Percentiles rank a stretch among this genome's conserved stretches.
Conservation (phyloP, 345 rosid species). For the Arabidopsis arenosa region DNA sequence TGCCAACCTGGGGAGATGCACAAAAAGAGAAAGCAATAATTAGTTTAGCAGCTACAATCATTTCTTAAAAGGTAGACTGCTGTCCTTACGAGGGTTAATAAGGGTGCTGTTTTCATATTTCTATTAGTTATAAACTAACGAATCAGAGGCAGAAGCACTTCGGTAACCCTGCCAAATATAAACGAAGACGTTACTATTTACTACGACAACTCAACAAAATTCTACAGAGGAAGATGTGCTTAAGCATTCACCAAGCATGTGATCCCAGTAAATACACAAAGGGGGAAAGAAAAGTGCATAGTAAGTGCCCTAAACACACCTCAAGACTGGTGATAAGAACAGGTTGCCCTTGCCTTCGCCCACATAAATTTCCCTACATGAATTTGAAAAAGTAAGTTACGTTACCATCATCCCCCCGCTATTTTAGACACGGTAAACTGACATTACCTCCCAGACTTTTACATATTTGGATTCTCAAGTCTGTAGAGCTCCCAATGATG, state of each 20-base stretch:
- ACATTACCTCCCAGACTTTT: conserved; percentile 95
- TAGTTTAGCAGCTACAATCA: conserved; percentile 14
- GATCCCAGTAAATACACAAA: conserved; percentile 11
- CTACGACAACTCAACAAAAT: conserved; percentile 21
- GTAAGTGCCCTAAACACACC: conserved; percentile 53
- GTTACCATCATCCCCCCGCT: conserved; percentile 11
- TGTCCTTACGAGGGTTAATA: background rate
- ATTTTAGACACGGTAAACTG: conserved; percentile 16
- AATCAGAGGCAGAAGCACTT: conserved; percentile 83
- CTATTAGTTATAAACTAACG: conserved; percentile 62
- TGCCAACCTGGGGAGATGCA: conserved; percentile 74
- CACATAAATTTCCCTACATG: conserved; percentile 87
- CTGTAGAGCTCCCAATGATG: conserved; percentile 69
- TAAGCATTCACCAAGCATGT: conserved; percentile 17
- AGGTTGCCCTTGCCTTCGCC: conserved; percentile 96
- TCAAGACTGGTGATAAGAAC: conserved; percentile 94
- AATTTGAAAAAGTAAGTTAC: conserved; percentile 27
- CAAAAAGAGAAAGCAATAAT: conserved; percentile 12
- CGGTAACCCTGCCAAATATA: conserved; percentile 81
- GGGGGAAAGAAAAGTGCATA: background rate
- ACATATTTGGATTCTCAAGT: conserved; percentile 81
- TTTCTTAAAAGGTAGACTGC: conserved; percentile 11
- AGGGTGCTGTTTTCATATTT: conserved; percentile 3
- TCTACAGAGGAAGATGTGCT: conserved; percentile 21
- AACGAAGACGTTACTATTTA: conserved; percentile 33